These are phyloP conservation scores for Apiospora sp. DNA, from an alignment of 2,329 filamentous ascomycete species.

Conservation along the genomic window DNA sequence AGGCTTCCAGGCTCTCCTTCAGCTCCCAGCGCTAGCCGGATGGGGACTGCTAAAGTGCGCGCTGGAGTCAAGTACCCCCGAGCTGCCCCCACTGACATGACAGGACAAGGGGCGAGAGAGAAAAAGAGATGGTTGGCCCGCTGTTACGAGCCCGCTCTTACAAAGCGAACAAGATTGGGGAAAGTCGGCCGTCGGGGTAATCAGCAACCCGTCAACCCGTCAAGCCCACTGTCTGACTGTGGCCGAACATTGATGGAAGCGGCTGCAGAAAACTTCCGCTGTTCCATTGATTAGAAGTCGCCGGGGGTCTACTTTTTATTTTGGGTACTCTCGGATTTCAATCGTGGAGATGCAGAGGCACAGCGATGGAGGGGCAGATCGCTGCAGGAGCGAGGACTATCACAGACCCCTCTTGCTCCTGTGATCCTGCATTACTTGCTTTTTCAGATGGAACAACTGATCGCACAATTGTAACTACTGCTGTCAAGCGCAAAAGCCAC, in stretches of 20 bases:
- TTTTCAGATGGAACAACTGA: neutral
- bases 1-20: constrained; percentile 8
- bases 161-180: neutral
- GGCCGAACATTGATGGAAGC: neutral
- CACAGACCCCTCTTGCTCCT: neutral
- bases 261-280: neutral
- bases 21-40: neutral
- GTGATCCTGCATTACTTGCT: neutral
- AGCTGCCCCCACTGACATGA: neutral
- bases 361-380: neutral
- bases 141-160: neutral
- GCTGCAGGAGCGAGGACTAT: neutral
- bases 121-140: neutral
- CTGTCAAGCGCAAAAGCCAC: too few relatives aligned
- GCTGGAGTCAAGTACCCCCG: neutral
- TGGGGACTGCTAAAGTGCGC: neutral
- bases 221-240: neutral
- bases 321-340: neutral
- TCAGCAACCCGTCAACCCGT: constrained; percentile 4
- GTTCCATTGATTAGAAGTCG: neutral
- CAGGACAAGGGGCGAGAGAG: neutral
- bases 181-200: neutral
- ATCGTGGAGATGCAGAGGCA: neutral
- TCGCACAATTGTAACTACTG: too few relatives aligned
- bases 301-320: neutral